A percentile compares a stretch with the other conserved stretches of the same genome.
Evolutionary conservation across 2,329 filamentous ascomycete species (phyloP).

Genomic region (Beauveria sp.): DNA sequence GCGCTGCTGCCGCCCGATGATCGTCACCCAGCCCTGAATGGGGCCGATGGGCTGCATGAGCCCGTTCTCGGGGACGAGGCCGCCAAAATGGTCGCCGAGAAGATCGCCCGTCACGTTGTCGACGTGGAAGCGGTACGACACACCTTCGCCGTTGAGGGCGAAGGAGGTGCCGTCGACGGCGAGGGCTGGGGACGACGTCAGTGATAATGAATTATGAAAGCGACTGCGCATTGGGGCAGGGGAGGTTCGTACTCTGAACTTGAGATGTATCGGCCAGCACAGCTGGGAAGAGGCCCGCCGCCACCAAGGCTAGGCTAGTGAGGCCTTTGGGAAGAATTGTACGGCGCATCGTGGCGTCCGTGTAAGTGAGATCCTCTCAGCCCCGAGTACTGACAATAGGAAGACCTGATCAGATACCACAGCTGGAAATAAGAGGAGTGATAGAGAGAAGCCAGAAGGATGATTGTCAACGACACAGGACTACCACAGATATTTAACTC

Average conservation of each 20-base stretch:
- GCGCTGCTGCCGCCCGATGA: slow-evolving; percentile 43
- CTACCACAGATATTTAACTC: slow-evolving; percentile 5
- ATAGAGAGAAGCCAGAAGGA: background rate
- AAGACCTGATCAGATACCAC: background rate
- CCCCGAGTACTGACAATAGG: background rate
- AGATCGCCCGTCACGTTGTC: slow-evolving; percentile 48
- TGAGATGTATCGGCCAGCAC: background rate
- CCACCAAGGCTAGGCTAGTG: background rate
- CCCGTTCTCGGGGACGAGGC: slow-evolving; percentile 41
- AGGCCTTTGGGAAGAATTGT: background rate
- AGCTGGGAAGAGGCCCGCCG: background rate
- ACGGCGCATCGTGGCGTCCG: background rate
- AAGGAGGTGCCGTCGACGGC: slow-evolving; percentile 48
- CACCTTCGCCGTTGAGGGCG: slow-evolving; percentile 44
- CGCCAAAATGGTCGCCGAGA: slow-evolving; percentile 54
- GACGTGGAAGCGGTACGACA: slow-evolving; percentile 59
- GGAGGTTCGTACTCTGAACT: background rate
- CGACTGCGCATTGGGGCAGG: background rate
- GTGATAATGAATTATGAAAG: background rate
- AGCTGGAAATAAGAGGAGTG: background rate
- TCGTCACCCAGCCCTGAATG: slow-evolving; percentile 44
- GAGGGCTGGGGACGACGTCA: slow-evolving; percentile 31
- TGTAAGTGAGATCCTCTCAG: background rate
- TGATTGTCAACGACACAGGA: background rate
- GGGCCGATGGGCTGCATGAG: slow-evolving; percentile 27